A percentile compares a stretch with the other conserved stretches of the same genome.
Conservation (phyloP, 768 basidiomycete genomes). For the Chalciporus pseudorubinellus region DNA sequence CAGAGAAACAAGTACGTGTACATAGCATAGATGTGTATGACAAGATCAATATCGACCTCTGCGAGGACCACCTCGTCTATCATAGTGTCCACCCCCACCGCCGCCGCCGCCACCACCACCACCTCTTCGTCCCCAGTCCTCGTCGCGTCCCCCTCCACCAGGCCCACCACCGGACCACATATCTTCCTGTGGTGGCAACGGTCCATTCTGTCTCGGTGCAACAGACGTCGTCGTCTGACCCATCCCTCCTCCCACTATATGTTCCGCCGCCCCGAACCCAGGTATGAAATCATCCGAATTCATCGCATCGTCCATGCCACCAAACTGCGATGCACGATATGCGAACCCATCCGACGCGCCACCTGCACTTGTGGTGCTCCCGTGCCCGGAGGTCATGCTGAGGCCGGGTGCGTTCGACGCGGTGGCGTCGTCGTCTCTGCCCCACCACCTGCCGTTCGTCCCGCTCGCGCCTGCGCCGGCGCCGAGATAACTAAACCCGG, state of each 20-base stretch:
- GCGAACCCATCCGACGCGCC: constrained; percentile 22
- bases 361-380: constrained; percentile 2
- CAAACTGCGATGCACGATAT: constrained; percentile 25
- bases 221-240: constrained; percentile 14
- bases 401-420: background rate
- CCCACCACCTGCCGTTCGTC: constrained; percentile 39
- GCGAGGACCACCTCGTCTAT: constrained; percentile 24
- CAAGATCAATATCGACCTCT: constrained; percentile 26
- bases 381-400: background rate
- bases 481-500: constrained; percentile 60
- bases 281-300: constrained; percentile 62
- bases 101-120: constrained; percentile 36
- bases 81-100: constrained; percentile 13
- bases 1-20: background rate
- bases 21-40: background rate
- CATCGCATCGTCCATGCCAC: constrained; percentile 26
- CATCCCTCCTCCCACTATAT: constrained; percentile 10
- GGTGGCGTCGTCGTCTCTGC: constrained; percentile 42
- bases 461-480: constrained; percentile 20
- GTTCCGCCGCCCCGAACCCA: constrained; percentile 49
- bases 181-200: constrained; percentile 53
- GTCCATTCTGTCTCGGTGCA: constrained; percentile 34
- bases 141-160: constrained; percentile 25
- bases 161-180: constrained; percentile 36
- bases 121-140: constrained; percentile 39